Percentiles rank a stretch among this genome's conserved stretches.
Evolutionary conservation across 257 asterid species (phyloP).

Genomic region (Nicotiana tomentosiformis): DNA sequence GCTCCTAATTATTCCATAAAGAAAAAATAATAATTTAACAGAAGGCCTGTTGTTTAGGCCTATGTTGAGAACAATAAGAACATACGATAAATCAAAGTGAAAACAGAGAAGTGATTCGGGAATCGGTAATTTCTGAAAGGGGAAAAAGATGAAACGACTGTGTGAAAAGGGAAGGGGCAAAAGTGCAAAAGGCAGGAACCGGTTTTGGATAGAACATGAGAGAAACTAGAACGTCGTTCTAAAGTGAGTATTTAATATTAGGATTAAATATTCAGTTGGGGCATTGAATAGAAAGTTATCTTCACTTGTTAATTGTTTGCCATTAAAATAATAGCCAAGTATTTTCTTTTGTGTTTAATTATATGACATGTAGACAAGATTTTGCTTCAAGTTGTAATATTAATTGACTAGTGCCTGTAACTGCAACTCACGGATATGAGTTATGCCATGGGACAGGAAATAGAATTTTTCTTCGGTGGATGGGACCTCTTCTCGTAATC

Average conservation of each 20-base stretch:
- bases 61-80: neutral
- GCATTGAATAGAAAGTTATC: neutral
- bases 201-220: slow-evolving; percentile 35
- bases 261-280: slow-evolving; percentile 9
- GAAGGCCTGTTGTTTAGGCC: no score
- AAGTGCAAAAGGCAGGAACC: slow-evolving; percentile 64
- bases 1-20: neutral
- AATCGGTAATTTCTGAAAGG: neutral
- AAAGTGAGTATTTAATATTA: neutral
- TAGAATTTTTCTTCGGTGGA: no score
- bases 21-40: no score
- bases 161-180: slow-evolving; percentile 21
- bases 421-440: no score
- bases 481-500: no score
- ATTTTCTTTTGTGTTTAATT: neutral
- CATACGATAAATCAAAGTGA: neutral
- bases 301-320: neutral
- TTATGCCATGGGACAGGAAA: no score
- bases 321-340: no score
- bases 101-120: neutral
- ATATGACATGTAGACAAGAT: neutral
- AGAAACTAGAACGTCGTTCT: neutral
- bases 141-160: slow-evolving; percentile 12
- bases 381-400: no score
- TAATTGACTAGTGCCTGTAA: no score